Evolutionary conservation across 2,329 filamentous ascomycete genomes (phyloP).

Genomic region (Clonostachys chloroleuca): DNA sequence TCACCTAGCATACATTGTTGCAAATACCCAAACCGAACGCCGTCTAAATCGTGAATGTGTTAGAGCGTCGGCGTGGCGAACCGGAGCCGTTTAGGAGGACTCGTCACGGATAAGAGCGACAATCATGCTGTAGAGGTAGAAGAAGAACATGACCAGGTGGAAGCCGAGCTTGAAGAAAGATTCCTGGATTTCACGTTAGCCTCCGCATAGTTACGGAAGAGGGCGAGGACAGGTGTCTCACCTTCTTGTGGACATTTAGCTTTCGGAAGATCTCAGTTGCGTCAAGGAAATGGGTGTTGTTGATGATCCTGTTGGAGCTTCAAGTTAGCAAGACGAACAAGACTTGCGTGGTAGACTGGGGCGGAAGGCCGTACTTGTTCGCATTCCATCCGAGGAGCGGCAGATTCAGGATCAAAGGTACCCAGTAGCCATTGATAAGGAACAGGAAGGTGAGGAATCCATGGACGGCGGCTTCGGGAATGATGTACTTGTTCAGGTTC

Average conservation of each 20-base stretch:
- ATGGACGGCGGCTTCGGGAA: constrained; percentile 96
- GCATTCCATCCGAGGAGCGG: constrained; percentile 89
- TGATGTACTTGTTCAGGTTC: constrained; percentile 98
- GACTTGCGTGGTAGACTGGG: background rate
- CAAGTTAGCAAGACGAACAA: background rate
- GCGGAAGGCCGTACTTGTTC: constrained; percentile 75
- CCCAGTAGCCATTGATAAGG: constrained; percentile 98
- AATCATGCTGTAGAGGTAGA: constrained; percentile 99
- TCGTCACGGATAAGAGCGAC: constrained; percentile 96
- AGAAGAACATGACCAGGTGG: constrained; percentile 99
- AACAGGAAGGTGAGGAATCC: constrained; percentile 94
- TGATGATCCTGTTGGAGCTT: constrained; percentile 66
- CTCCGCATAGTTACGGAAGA: background rate
- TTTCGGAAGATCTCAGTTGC: constrained; percentile 99
- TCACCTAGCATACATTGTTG: no score
- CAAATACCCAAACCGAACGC: no score
- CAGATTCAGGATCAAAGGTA: constrained; percentile 86
- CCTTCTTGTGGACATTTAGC: constrained; percentile 98
- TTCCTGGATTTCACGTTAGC: constrained; percentile 55
- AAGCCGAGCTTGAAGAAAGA: constrained; percentile 99
- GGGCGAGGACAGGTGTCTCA: constrained; percentile 25
- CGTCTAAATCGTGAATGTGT: no score
- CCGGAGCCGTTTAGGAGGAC: constrained; percentile 57
- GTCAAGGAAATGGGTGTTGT: constrained; percentile 95
- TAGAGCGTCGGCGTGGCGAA: background rate